phyloP scores from a whole-genome alignment of 2,329 filamentous ascomycete species.

The Sarocladiaceae sp. region DNA sequence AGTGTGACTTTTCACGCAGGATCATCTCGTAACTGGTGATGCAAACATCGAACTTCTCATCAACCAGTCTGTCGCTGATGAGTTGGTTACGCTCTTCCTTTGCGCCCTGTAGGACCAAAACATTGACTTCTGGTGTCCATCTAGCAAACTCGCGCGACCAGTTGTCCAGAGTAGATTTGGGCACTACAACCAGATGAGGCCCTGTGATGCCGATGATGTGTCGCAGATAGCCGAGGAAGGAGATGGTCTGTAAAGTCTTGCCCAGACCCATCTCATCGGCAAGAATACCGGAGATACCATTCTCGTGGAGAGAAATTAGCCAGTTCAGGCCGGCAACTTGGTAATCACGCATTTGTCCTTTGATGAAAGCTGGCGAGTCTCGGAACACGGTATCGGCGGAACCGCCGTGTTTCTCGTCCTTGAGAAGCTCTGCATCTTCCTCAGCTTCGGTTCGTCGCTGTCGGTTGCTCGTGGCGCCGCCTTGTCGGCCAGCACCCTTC shows the following conservation, averaged over 20 bases:
- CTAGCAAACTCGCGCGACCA: slow-evolving; percentile 92
- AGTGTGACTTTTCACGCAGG: slow-evolving; percentile 83
- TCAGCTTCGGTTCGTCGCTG: slow-evolving; percentile 92
- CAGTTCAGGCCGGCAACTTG: slow-evolving; percentile 94
- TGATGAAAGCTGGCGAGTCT: slow-evolving; percentile 86
- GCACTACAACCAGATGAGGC: slow-evolving; percentile 86
- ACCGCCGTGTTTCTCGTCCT: slow-evolving; percentile 85
- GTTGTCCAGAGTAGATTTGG: slow-evolving; percentile 97
- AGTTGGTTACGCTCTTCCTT: slow-evolving; percentile 89
- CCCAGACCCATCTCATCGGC: slow-evolving; percentile 98
- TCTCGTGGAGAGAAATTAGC: slow-evolving; percentile 96
- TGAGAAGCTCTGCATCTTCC: slow-evolving; percentile 83
- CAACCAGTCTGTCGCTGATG: slow-evolving; percentile 86
- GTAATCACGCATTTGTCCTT: slow-evolving; percentile 92
- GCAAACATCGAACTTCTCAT: slow-evolving; percentile 96
- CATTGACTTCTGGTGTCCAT: slow-evolving; percentile 95
- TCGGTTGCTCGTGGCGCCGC: slow-evolving; percentile 74
- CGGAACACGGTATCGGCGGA: slow-evolving; percentile 87
- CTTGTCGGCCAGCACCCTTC: slow-evolving; percentile 73
- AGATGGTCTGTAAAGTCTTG: slow-evolving; percentile 96
- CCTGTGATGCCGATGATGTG: slow-evolving; percentile 87
- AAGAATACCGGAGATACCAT: slow-evolving; percentile 95
- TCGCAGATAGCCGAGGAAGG: slow-evolving; percentile 90
- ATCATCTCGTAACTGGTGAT: slow-evolving; percentile 99
- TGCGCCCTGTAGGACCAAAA: slow-evolving; percentile 87